Evolutionary conservation across 257 asterid genomes (phyloP).

Genomic region (Solanum boliviense): DNA sequence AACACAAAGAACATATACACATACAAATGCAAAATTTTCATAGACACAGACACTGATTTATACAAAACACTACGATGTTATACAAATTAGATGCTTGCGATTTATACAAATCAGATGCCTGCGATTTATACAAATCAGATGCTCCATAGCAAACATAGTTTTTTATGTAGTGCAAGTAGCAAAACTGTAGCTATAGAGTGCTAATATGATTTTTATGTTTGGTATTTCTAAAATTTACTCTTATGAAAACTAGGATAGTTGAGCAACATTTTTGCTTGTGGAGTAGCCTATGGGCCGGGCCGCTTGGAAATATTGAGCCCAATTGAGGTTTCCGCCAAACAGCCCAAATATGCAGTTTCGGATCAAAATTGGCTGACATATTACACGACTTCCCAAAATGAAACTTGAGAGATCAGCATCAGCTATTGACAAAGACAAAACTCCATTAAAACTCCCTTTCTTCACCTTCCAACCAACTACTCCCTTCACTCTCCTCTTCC

Average conservation of each 20-base stretch:
- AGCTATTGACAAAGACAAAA: background rate
- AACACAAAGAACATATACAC: no score
- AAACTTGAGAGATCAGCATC: background rate
- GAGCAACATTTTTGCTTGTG: background rate
- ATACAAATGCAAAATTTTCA: no score
- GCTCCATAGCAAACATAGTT: no score
- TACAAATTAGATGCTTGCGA: no score
- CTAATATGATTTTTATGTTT: no score
- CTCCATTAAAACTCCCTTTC: background rate
- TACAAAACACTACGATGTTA: no score
- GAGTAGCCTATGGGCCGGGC: background rate
- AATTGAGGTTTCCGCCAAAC: background rate
- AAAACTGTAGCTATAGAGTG: no score
- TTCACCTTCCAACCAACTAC: background rate
- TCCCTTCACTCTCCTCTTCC: background rate
- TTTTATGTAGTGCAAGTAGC: no score
- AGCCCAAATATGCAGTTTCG: background rate
- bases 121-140: no score
- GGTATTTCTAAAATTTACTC: no score
- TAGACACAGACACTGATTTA: no score
- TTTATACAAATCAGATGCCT: no score
- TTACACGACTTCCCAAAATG: background rate
- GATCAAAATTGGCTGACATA: background rate
- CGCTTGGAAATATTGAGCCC: background rate
- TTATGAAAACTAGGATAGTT: background rate